Evolutionary conservation across 192 early-diverging fungal genomes (phyloP), one percentile per base, ranked within the genome.

Genomic region (Podila epicladia): DNA sequence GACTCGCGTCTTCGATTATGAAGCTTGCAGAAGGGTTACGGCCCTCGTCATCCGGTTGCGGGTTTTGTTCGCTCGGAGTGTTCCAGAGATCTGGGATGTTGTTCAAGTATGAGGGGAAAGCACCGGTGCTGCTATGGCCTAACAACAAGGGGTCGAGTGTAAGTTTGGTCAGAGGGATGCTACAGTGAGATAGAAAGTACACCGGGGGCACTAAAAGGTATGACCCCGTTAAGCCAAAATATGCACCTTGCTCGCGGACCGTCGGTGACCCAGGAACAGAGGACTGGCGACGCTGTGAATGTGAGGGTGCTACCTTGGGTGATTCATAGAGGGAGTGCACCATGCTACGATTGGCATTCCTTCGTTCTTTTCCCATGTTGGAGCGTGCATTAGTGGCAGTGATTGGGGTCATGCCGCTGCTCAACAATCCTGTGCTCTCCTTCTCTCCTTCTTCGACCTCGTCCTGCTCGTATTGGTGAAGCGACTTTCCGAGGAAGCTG

Each of bases 321-420:
- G 75, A 72, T 5, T 70, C 65, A 26, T 79, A 79, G 4, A 79
- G 26, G 0, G 75, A 78, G 20, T 78, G 68, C 22, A 67, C 64
- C 63, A 78, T 79, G 26, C 58, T 66, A 11, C 57, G 65, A 20
- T 64, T 72, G 6, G 38, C 69, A 22, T 67, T 48, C 1, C 70
- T 49, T n/a, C 64, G 75, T 22, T 55, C 53, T 55, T 55, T 55
- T 19, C n/a, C 53, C 9, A 9, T 24, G 53, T 4, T 55, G 24
- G 53, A 55, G 2, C 53, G 53, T 4, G 53, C 53, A 24, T 26
- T 7, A 6, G 53, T 26, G 24, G 53, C 19, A 9, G 24, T 26
- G 53, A 17, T n/a, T 24, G 20, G 0, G 17, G 50, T 24, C n/a
- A 22, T 22, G 53, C 6, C 12, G 53, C 9, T 55, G 53, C 11